phyloP scores from a whole-genome alignment of 2,329 filamentous ascomycete genomes.

The Leptoxyphium fumago region DNA sequence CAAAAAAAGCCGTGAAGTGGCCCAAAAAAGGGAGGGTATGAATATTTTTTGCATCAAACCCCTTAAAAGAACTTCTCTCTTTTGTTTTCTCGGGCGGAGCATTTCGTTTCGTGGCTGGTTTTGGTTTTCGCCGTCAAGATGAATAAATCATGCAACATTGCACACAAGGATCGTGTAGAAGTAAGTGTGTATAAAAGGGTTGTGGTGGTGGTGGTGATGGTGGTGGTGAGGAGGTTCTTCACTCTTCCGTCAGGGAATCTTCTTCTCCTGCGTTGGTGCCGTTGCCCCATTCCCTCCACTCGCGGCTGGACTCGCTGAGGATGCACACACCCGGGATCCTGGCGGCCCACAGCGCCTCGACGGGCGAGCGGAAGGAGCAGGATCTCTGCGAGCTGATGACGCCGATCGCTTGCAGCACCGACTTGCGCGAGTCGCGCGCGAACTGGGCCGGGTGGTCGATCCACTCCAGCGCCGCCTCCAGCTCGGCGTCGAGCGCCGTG shows the following conservation, averaged over 20 bases:
- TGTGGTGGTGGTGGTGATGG: no score
- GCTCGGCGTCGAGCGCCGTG: conserved; percentile 73
- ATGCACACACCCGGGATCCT: conserved; percentile 68
- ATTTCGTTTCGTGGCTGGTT: no score
- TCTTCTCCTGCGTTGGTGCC: conserved; percentile 39
- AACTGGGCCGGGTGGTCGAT: conserved; percentile 95
- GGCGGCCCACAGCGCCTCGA: conserved; percentile 78
- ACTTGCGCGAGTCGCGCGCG: conserved; percentile 82
- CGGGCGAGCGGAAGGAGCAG: conserved; percentile 81
- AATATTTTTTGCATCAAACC: no score
- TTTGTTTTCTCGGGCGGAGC: no score
- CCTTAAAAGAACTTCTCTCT: no score
- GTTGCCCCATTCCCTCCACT: conserved; percentile 67
- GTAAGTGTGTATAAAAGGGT: no score
- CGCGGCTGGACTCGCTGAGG: conserved; percentile 68
- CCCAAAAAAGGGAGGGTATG: no score
- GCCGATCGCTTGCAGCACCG: conserved; percentile 88
- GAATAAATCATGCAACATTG: no score
- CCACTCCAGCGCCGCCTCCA: conserved; percentile 87
- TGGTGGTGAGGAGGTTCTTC: background rate
- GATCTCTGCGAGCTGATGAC: conserved; percentile 90
- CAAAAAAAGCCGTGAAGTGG: no score
- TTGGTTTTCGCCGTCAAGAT: no score
- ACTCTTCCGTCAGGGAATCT: conserved; percentile 11
- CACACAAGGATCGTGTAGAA: no score